Base-by-base conservation (phyloP, 192 early-diverging fungal species). In the Coemansia sp. region DNA sequence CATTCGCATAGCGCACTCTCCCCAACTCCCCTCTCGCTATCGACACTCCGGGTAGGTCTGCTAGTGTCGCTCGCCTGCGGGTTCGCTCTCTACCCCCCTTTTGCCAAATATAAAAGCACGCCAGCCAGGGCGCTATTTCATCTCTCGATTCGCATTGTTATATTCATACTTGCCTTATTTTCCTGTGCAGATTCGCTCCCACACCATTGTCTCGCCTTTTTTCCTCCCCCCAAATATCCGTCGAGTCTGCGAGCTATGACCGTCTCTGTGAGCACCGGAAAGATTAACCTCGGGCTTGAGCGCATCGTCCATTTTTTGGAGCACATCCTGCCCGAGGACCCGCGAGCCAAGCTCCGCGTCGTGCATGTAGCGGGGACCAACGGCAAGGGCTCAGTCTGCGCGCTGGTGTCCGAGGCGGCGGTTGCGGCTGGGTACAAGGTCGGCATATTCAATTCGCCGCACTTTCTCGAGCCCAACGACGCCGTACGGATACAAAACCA, bases 321-420 rank as follows among this genome's bases (percentile, higher is more conserved):
- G 51, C 24, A 59, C 25, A 43, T 63, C 69, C 36, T 86, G 60
- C 68, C 82, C 58, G 51, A 32, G 5, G 79, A 82, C 57, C 91
- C 91, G 1, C 81, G 91, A 12, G 25, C 51, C 29, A 66, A 60
- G 15, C 76, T 86, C 62, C 60, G 71, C 19, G 74, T 86, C n/a
- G 79, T 96, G 24, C 94, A 96, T 71, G 90, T 96, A 1, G 92
- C 92, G 6, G 94, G 94, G 17, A 96, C 94, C 1, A 96, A 96
- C 68, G 94, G 94, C 47, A 96, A 96, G 71, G 94, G 94, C 12
- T 93, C 91, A 0, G 86, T 92, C 6, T 89, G 89, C 65, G 87
- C 93, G 6, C 78, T 89, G 35, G 56, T 82, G 31, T 68, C 79
- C 3, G 66, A 72, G 39, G 79, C 70, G 7, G 60, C 75, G 54